Evolutionary conservation across 169 alveolate genomes (phyloP), one percentile per base, ranked within the genome.

Genomic region (Eimeria mitis): DNA sequence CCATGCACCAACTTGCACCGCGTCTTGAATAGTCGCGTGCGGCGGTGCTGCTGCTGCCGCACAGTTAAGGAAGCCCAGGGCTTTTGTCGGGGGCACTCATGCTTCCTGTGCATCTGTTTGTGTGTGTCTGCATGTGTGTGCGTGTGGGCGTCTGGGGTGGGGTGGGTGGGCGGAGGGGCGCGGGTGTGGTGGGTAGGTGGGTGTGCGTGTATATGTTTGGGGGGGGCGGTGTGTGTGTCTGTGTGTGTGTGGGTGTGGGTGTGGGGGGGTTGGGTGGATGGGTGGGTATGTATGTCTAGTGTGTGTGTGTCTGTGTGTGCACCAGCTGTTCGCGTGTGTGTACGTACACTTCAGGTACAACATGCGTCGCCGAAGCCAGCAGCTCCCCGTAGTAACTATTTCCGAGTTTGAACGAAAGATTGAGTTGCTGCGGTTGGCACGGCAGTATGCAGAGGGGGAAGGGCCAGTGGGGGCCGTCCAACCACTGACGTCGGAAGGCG

Each of bases 301-400:
- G 28, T 70, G 28, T 70, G 23, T 31, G 49, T 34, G 1, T 70
- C 28, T 73, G 83, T 25, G 6, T 21, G 21, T 5, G 54, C 54
- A 73, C 16, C 37, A 23, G 83, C 83, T 73, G 56, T 44, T 40
- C 56, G 13, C 21, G 16, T 19, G 83, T 40, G 83, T 56, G 90
- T 13, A 13, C 14, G 25, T 37, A n/a, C 52, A 31, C 68, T 56
- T 21, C 81, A 87, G 92, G 92, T 87, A 87, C 92, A 87, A 87
- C 81, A 87, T 87, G 92, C 78, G 92, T 21, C 92, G 92, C 81
- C 92, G 83, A 16, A 87, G 65, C 63, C 92, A 87, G 63, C 81
- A 87, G 61, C 79, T 87, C 34, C 92, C 92, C 14, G 52, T 49
- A 40, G 79, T 87, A n/a, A 34, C 83, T 42, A 37, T 34, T 6